Percentiles rank a stretch among this genome's conserved stretches.
These are phyloP conservation scores for Globisporangium irregulare DNA, from an alignment of 352 stramenopile species.

Conservation along the genomic window DNA sequence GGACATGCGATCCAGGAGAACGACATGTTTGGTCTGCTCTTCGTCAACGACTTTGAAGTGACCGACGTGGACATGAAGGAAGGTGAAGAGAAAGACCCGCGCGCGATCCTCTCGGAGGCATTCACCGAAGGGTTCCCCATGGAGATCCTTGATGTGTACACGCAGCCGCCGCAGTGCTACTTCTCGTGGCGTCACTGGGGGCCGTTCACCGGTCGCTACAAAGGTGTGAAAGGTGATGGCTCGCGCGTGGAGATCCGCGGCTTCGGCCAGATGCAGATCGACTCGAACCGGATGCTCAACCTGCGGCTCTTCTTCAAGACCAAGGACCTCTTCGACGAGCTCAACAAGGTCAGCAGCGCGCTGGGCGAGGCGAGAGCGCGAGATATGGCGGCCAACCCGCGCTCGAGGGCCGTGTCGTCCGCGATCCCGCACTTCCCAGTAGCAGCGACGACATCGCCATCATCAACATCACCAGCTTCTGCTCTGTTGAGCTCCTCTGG, in stretches of 20 bases:
- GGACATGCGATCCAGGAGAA: constrained; percentile 46
- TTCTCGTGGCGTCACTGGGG: constrained; percentile 84
- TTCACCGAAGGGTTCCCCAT: constrained; percentile 78
- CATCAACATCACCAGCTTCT: background rate
- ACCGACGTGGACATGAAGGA: constrained; percentile 28
- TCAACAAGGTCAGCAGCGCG: constrained; percentile 30
- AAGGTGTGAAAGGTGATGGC: constrained; percentile 59
- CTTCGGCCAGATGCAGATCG: constrained; percentile 69
- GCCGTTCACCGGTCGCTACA: constrained; percentile 61
- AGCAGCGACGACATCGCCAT: background rate
- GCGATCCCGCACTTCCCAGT: background rate
- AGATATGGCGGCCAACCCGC: constrained; percentile 7
- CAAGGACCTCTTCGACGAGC: constrained; percentile 49
- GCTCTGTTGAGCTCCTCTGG: background rate
- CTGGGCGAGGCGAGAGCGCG: constrained; percentile 14
- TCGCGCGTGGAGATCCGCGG: constrained; percentile 57
- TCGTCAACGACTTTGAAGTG: constrained; percentile 39
- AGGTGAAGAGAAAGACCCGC: constrained; percentile 45
- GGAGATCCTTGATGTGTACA: constrained; percentile 78
- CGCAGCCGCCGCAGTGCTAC: constrained; percentile 68
- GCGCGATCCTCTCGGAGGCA: constrained; percentile 52
- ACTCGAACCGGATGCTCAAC: constrained; percentile 45
- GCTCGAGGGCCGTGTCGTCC: constrained; percentile 12
- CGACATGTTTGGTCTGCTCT: constrained; percentile 70
- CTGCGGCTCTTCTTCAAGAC: constrained; percentile 70